These are phyloP conservation scores for Talaromyces piceae DNA, from an alignment of 2,329 filamentous ascomycete genomes.

Conservation along the genomic window DNA sequence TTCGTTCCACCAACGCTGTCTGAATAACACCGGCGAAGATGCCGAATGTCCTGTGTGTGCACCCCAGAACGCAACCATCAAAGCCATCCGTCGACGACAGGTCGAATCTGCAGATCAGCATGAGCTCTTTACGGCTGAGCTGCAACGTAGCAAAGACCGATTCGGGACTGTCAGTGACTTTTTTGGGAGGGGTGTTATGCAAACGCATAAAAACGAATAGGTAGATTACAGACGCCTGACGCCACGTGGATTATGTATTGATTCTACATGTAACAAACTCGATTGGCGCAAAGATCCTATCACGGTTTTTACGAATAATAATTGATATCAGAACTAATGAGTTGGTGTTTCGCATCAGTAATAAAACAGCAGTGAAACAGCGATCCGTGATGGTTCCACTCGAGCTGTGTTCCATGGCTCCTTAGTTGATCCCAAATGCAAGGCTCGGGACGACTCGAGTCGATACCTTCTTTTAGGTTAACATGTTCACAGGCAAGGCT, in stretches of 20 bases:
- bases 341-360: no score
- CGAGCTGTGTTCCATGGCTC: no score
- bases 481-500: no score
- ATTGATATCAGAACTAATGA: no score
- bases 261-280: no score
- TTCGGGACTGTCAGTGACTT: conserved; percentile 92
- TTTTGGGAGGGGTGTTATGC: conserved; percentile 91
- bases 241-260: not conserved
- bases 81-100: conserved; percentile 78
- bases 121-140: conserved; percentile 76
- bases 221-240: not conserved
- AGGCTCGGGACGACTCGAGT: no score
- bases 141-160: conserved; percentile 69
- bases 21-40: conserved; percentile 59
- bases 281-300: no score
- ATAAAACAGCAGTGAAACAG: no score
- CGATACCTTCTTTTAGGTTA: no score
- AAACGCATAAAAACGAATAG: conserved; percentile 28
- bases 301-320: no score
- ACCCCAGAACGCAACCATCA: conserved; percentile 75
- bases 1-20: conserved; percentile 86
- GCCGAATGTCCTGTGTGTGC: conserved; percentile 83
- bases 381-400: no score
- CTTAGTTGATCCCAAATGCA: no score
- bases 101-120: conserved; percentile 79